Evolutionary conservation across 2,329 filamentous ascomycete species (phyloP), one percentile per base, ranked within the genome.

Genomic region (Sporothrix sp.): DNA sequence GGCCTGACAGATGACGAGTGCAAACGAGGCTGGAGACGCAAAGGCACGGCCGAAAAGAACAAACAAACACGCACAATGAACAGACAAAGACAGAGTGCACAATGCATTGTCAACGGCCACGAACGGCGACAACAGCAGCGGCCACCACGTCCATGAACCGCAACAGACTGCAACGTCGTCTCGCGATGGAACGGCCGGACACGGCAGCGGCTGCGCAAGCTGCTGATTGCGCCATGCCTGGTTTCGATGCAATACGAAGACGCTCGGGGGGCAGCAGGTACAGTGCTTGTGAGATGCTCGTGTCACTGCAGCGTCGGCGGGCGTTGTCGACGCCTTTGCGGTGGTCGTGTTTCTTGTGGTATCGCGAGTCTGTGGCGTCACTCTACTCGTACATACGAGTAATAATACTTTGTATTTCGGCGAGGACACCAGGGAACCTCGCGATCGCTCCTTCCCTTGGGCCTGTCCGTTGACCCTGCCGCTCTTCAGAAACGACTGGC

Each of bases 401-500:
- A n/a, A n/a, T n/a, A n/a, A n/a, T n/a, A n/a, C n/a, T n/a, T n/a
- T n/a, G n/a, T n/a, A 28, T 6, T 10, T 5, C 25, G 5, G 10
- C 25, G 5, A 10, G 25, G 5, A 28, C 6, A 28, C 5, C 42
- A 32, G 30, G 32, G 14, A 35, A 35, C 21, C 28, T 33, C 42
- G 35, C 8, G 13, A 45, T 45, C 30, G 42, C 20, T 28, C 42
- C 42, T 45, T 45, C 42, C 42, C 7, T 33, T n/a, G 30, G n/a
- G 11, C 23, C 4, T 28, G 20, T 21, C 32, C 21, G n/a, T n/a
- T 38, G 42, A 14, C 9, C 23, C 11, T 30, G 33, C n/a, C 21
- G 23, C 10, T 20, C 23, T 20, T 14, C 25, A 48, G 38, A 37
- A 20, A 43, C 47, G 47, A 50, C 20, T 50, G 47, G 47, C 38